Base-by-base conservation (phyloP, 2,329 filamentous ascomycete species). In the Talaromyces sp. region DNA sequence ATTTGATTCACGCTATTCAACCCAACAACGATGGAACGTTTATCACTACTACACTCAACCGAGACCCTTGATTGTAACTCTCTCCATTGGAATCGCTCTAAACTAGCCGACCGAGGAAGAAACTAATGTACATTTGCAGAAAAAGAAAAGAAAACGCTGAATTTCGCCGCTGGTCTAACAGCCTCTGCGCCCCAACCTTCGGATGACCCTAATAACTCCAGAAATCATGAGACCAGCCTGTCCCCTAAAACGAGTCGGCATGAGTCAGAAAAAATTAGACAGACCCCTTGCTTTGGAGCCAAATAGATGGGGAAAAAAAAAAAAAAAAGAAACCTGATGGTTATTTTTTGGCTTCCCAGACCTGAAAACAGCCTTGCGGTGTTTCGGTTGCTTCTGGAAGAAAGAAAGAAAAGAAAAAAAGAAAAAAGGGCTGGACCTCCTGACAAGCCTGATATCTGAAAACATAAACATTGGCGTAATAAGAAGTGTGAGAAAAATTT, bases 41-140 rank as follows among this genome's bases (percentile, higher is more conserved):
- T n/a, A n/a, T n/a, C n/a, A n/a, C n/a, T n/a, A n/a, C n/a, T n/a
- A n/a, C n/a, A n/a, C n/a, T 26, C 26, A 26, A 26, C 26, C 2
- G 24, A 38, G 2, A 38, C 32, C 12, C 4, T 14, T 38, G 12
- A 48, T 50, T 50, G 19, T 21, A 24, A 50, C 12, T 46, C 12
- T 26, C 19, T 50, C 43, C 43, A 48, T 50, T 50, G 26, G 17
- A 50, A 50, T 50, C 24, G 43, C 43, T 50, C 24, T 48, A 3
- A 12, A 48, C 43, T 50, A 50, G 43, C 24, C 43, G 19, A 50
- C 12, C 43, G 9, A 12, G 19, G 7, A 41, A 46, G 21, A 52
- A 60, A 14, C 31, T 61, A 58, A 55, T 61, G 59, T 61, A 61
- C 59, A 61, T 38, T 38, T 26, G 27, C 29, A 41, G 24, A n/a